These are phyloP conservation scores for Aspergillus quadricinctus DNA, from an alignment of 2,329 filamentous ascomycete genomes.

Conservation along the genomic window DNA sequence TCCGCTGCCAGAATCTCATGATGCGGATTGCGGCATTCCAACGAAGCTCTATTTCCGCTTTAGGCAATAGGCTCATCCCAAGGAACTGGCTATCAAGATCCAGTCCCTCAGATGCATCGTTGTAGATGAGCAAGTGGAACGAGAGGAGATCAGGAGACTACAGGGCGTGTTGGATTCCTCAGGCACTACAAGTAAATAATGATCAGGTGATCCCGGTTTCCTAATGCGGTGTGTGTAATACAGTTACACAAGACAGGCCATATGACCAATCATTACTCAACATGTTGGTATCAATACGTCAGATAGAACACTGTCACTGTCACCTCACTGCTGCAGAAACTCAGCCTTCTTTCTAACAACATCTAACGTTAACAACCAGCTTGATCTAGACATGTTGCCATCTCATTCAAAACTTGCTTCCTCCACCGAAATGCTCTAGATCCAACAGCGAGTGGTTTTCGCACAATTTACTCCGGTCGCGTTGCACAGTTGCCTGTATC, in stretches of 20 bases:
- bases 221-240: too few species aligned
- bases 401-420: neutral
- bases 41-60: neutral
- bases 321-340: neutral
- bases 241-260: rapidly evolving
- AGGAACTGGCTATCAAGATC: too few species aligned
- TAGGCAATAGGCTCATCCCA: neutral
- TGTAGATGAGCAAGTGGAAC: neutral
- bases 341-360: neutral
- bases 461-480: neutral
- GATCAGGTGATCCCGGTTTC: too few species aligned
- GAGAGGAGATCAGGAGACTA: too few species aligned
- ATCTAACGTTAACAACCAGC: neutral
- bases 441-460: neutral
- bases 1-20: too few species aligned
- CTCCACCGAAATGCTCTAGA: neutral
- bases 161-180: too few species aligned
- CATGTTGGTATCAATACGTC: too few species aligned
- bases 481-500: neutral
- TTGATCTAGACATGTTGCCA: neutral
- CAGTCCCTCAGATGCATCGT: neutral
- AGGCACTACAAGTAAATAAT: too few species aligned
- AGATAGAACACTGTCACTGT: too few species aligned
- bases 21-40: neutral
- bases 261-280: too few species aligned